Conservation (phyloP, 352 stramenopile species). For the Pythium rishiriense region DNA sequence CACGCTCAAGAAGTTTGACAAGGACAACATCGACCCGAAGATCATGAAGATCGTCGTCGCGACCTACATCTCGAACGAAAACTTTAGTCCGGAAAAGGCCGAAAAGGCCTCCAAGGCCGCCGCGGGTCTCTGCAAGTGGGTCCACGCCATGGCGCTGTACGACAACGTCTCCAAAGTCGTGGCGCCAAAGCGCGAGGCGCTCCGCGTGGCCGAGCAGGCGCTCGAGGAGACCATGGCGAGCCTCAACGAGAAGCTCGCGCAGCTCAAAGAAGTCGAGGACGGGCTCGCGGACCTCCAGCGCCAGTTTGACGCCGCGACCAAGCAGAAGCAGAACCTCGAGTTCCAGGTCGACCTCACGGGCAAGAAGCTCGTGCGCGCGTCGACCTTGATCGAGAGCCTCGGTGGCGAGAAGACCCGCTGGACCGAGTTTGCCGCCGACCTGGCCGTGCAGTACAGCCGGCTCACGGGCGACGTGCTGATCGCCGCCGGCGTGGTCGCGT, state of each 20-base stretch:
- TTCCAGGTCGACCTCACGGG: conserved; percentile 92
- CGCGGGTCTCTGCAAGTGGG: conserved; percentile 93
- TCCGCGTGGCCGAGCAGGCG: conserved; percentile 78
- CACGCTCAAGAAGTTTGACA: conserved; percentile 90
- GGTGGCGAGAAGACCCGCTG: conserved; percentile 92
- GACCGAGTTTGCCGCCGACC: conserved; percentile 85
- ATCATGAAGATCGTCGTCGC: conserved; percentile 87
- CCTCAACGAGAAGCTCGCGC: conserved; percentile 89
- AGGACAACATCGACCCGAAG: conserved; percentile 87
- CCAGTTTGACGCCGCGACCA: conserved; percentile 87
- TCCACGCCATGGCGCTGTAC: conserved; percentile 92
- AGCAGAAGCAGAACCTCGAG: conserved; percentile 92
- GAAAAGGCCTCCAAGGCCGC: conserved; percentile 93
- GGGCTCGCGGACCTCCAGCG: conserved; percentile 84
- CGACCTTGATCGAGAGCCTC: conserved; percentile 92
- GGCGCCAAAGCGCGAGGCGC: conserved; percentile 89
- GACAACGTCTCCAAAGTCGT: conserved; percentile 94
- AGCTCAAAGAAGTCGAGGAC: conserved; percentile 92
- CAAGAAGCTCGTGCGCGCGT: conserved; percentile 92
- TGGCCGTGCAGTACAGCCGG: conserved; percentile 84
- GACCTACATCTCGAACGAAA: conserved; percentile 92
- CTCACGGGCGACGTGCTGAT: conserved; percentile 93
- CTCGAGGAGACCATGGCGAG: conserved; percentile 90
- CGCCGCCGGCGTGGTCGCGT: conserved; percentile 90
- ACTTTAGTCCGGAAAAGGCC: conserved; percentile 91